Percentiles rank a stretch among this genome's conserved stretches.
phyloP scores from a whole-genome alignment of 768 basidiomycete species.

The Phaeotremella skinneri region DNA sequence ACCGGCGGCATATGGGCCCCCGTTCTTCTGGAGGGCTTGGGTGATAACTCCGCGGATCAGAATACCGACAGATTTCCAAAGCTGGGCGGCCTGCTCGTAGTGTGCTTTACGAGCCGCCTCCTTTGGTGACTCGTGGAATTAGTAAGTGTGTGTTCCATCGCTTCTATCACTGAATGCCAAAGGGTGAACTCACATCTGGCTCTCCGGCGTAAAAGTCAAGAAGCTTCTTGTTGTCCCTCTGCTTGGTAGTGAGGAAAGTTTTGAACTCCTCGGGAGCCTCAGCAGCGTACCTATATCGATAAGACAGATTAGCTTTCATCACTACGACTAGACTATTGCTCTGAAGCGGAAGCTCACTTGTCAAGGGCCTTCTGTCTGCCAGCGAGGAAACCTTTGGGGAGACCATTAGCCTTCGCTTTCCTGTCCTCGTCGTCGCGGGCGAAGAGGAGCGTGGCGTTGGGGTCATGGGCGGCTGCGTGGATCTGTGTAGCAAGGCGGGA shows the following conservation, averaged over 20 bases:
- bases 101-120: constrained; percentile 27
- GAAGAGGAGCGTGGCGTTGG: constrained; percentile 38
- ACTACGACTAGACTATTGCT: neutral
- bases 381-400: constrained; percentile 36
- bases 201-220: constrained; percentile 36
- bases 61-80: constrained; percentile 44
- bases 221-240: constrained; percentile 31
- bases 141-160: constrained; percentile 2
- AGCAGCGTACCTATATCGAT: constrained; percentile 27
- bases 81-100: constrained; percentile 27
- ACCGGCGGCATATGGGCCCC: constrained; percentile 37
- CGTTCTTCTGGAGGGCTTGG: constrained; percentile 44
- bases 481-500: constrained; percentile 16
- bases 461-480: constrained; percentile 41
- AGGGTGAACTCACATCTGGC: constrained; percentile 33
- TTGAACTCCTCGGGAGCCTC: constrained; percentile 40
- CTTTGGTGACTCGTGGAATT: constrained; percentile 16
- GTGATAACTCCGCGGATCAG: constrained; percentile 37
- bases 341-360: constrained; percentile 26
- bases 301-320: neutral
- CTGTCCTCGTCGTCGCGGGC: constrained; percentile 35
- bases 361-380: constrained; percentile 44
- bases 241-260: constrained; percentile 37
- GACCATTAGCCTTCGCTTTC: constrained; percentile 30
- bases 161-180: neutral